Base-by-base conservation (phyloP, 164 flowering plant species). In the Piper longum region DNA sequence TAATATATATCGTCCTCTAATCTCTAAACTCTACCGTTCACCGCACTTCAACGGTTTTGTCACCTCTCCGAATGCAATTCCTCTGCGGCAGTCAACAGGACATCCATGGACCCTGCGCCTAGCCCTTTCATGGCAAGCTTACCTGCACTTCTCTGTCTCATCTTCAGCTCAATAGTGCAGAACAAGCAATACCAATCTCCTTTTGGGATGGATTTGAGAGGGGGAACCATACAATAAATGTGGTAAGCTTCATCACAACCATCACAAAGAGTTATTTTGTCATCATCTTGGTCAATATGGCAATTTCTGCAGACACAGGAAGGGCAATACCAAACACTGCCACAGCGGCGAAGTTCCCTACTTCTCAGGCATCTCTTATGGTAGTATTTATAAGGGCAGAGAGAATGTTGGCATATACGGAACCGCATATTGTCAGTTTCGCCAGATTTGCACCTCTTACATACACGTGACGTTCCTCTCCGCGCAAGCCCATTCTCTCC, bases 161-260 rank as follows among this genome's bases (percentile, higher is more conserved):
- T 66, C 70, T 67, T 66, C 16, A 85, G 62, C 55, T 76, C 83
- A 18, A 67, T 74, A 13, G 73, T 67, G 72, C 98, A 92, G 55
- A 68, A 75, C 62, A 67, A 71, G 70, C 98, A 87, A 64, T 78
- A 92, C 98, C 98, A 92, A 54, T 76, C 82, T 7, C 96, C 93
- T 52, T 43, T 67, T 1, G 98, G 98, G 60, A 87, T 71, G 19
- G 75, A 51, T 48, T 60, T 19, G 16, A 43, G 84, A 18, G 89
- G 87, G 2, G 96, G 93, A 4, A 70, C 60, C 88, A 83, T 69
- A 80, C 96, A 92, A 60, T 90, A 84, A 8, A 81, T 76, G 79
- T 93, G 98, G 75, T 85, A 93, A 1, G 82, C 95, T 67, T 86
- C 78, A 78, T 93, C 95, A 79, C 98, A 87, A 44, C 83, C 85